Evolutionary conservation across 495 filamentous ascomycete species (phyloP), one percentile per base, ranked within the genome.

Genomic region (Copromyces sp.): DNA sequence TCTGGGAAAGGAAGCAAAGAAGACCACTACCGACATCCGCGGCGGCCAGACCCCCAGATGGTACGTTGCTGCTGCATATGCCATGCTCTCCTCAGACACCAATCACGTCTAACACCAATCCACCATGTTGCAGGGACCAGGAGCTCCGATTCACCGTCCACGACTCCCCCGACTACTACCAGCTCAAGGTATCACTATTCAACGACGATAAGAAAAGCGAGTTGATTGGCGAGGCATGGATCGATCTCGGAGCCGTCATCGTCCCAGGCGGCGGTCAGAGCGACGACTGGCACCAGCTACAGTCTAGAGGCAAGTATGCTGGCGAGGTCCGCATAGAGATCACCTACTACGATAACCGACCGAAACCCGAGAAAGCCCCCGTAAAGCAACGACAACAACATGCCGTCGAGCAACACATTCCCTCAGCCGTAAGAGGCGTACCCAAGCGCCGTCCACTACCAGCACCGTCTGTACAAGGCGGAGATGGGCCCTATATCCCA

Each of bases 191-290:
- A 17, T 96, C 94, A 6, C 90, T 97, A 6, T 98, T 98, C 86
- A 98, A 97, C 79, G 95, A 99, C 77, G 95, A 99, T 80, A 97
- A 96, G 82, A 94, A 90, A 83, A 97, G 94, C 0, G 95, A 99
- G 70, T 79, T 99, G 73, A 97, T 99, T 76, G 96, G 95, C 72
- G 95, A 99, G 80, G 87, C 91, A 3, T 97, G 92, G 90, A 87
- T 98, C 65, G 90, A 91, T 77, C 83, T 99, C 68, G 89, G 91
- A 61, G 87, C 89, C 77, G 89, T 99, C 69, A 83, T 99, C 69
- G 87, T 94, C 29, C 87, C 89, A 4, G 95, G 95, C 68, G 95
- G 95, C 39, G 94, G 96, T 42, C 93, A 97, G 76, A 94, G 90
- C 75, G 95, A 98, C 80, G 86, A 91, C 35, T 98, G 96, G 96